Evolutionary conservation across 768 basidiomycete species (phyloP).

Genomic region (Lentinula guzmanii): DNA sequence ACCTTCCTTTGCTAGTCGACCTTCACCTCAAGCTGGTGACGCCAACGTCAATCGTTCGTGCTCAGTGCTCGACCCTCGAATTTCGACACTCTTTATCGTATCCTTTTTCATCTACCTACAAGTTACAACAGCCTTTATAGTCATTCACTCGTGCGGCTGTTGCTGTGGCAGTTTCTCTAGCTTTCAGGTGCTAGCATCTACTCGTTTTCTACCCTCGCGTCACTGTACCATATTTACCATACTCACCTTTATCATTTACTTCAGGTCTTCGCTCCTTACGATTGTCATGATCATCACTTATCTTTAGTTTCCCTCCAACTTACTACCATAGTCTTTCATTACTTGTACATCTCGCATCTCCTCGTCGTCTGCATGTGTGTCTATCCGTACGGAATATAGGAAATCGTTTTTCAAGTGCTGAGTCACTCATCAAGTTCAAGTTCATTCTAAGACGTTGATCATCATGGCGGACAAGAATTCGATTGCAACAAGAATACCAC

Average conservation of each 20-base stretch:
- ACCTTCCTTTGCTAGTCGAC: neutral
- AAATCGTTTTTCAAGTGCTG: neutral
- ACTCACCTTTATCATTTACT: neutral
- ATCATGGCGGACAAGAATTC: neutral
- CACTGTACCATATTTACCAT: neutral
- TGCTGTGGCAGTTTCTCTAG: neutral
- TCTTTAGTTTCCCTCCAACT: neutral
- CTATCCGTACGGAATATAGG: neutral
- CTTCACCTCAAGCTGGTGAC: neutral
- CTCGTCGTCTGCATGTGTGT: neutral
- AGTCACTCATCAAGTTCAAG: neutral
- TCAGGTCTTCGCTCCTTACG: neutral
- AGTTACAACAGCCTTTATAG: neutral
- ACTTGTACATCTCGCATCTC: neutral
- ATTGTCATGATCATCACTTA: neutral
- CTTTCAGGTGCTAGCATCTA: neutral
- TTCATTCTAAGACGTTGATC: neutral
- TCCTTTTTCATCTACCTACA: neutral
- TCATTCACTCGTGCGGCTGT: neutral
- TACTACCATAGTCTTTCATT: neutral
- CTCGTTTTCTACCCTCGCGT: neutral
- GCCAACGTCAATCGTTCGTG: neutral
- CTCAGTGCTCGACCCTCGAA: neutral
- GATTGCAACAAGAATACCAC: constrained; percentile 27
- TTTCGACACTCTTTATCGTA: neutral